Percentiles rank a stretch among this genome's conserved stretches.
Evolutionary conservation across 257 asterid species (phyloP).

Genomic region (Linaria vulgaris): DNA sequence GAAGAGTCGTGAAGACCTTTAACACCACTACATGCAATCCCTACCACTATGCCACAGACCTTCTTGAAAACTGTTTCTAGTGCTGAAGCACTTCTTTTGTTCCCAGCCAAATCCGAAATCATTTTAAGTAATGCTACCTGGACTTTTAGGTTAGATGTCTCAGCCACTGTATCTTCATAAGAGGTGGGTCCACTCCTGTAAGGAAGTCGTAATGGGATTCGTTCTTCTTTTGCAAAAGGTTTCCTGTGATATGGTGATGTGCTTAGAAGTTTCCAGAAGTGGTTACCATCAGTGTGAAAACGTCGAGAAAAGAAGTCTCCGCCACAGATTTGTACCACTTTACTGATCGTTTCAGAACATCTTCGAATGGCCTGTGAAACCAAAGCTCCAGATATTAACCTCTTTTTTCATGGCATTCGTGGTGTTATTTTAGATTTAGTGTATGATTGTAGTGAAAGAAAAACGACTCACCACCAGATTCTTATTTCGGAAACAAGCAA

Average conservation of each 20-base stretch:
- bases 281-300: conserved; percentile 65
- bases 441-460: background rate
- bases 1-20: conserved; percentile 73
- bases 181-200: conserved; percentile 50
- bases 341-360: conserved; percentile 59
- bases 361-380: conserved; percentile 62
- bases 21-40: conserved; percentile 84
- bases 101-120: conserved; percentile 63
- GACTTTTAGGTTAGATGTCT: conserved; percentile 68
- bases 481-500: conserved; percentile 72
- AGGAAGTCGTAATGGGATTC: conserved; percentile 64
- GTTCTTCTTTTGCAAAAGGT: conserved; percentile 46
- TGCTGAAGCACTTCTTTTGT: conserved; percentile 63
- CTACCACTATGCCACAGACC: conserved; percentile 72
- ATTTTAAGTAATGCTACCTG: conserved; percentile 70
- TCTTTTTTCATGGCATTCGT: too few species aligned
- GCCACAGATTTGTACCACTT: conserved; percentile 66
- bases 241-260: conserved; percentile 76
- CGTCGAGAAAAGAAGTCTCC: conserved; percentile 97
- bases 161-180: conserved; percentile 54
- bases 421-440: background rate
- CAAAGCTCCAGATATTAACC: conserved; percentile 4
- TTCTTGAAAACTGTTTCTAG: conserved; percentile 66
- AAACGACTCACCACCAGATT: conserved; percentile 65
- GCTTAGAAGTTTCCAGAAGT: conserved; percentile 81